Conservation (phyloP, 768 basidiomycete species). For the Gloeostereum incarnatum region DNA sequence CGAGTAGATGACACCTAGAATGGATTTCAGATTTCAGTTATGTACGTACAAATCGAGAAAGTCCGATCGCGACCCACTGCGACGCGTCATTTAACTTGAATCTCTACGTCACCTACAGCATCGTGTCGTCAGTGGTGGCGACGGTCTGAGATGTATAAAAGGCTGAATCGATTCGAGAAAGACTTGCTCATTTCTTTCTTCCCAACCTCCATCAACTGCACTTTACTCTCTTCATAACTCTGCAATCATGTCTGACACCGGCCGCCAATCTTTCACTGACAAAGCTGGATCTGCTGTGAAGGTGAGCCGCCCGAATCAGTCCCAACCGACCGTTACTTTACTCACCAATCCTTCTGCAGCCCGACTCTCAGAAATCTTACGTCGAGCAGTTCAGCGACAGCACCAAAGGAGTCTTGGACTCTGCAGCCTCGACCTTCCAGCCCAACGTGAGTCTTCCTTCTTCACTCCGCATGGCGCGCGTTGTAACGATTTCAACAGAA, state of each 20-base stretch:
- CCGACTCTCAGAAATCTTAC: constrained; percentile 49
- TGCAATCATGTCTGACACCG: constrained; percentile 43
- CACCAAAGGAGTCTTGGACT: constrained; percentile 38
- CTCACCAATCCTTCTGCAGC: constrained; percentile 21
- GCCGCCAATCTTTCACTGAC: constrained; percentile 51
- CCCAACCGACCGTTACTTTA: neutral
- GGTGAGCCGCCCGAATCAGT: constrained; percentile 18
- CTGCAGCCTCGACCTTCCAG: constrained; percentile 34
- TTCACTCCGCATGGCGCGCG: neutral
- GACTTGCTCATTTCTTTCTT: no score
- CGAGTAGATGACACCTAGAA: no score
- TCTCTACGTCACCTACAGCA: no score
- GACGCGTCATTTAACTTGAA: no score
- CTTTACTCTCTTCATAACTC: no score
- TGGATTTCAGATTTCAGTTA: no score
- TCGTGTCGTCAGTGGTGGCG: no score
- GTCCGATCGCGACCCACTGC: no score
- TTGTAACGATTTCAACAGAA: constrained; percentile 18
- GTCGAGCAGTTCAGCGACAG: constrained; percentile 41
- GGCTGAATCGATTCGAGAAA: no score
- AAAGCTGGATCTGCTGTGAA: constrained; percentile 42
- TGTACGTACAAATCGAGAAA: no score
- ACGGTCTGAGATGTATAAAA: no score
- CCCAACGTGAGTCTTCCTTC: constrained; percentile 28
- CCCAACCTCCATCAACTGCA: no score